Base-by-base conservation (phyloP, 352 stramenopile species). In the Globisporangium megalacanthum region DNA sequence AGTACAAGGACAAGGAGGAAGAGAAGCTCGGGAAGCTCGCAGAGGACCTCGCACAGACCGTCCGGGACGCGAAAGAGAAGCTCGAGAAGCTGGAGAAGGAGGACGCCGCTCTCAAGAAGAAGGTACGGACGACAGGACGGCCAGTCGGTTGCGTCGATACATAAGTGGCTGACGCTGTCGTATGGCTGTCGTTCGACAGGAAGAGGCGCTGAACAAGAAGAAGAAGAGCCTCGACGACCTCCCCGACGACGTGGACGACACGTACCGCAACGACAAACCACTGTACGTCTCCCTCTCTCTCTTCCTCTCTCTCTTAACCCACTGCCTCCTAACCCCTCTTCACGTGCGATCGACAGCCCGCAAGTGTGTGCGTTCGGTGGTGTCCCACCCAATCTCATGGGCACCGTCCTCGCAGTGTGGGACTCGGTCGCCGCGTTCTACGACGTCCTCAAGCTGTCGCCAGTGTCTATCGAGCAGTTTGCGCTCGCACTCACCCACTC, bases 1-100 rank as follows among this genome's bases (percentile, higher is more conserved):
- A 92, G 67, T 95, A 93, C 66, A 92, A 93, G 65, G 85, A 93
- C 58, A 89, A 92, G 54, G 85, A 95, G 50, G 85, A 95, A 45
- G 85, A 95, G 49, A 95, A 84, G 45, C 70, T 95, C 17, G 85
- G 85, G 19, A 84, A 75, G 49, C 62, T 95, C 0, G 85, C 85
- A 0, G 85, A 95, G 52, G 73, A 93, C 54, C 69, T 92, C 9
- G 81, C 73, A n/a, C 73, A 90, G 57, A 91, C 81, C 0, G 80
- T 95, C 20, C 78, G 82, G 9, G 45, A 70, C 6, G 70, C 80
- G 1, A 95, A 94, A 54, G 86, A 95, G 41, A 84, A 86, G 35
- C 68, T 95, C 0, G 86, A 95, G 25, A 94, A 92, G 61, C 65
- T 95, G 1, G 86, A 95, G 64, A 95, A 95, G 55, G 86, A 95